Base-by-base conservation (phyloP, 75 land plant genomes). In the Pinus taeda region DNA sequence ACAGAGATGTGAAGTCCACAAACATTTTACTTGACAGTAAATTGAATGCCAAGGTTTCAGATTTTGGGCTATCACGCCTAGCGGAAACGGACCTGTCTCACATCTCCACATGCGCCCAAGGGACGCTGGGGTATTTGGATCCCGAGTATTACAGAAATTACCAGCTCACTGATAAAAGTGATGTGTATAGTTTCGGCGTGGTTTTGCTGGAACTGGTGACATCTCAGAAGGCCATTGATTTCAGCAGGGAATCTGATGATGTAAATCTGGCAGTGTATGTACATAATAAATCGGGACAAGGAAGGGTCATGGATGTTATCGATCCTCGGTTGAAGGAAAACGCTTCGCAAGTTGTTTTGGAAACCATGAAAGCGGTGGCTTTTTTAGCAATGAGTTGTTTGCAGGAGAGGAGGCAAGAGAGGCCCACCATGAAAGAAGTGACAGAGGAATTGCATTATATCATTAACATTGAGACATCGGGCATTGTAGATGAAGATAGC, bases 361-460 rank as follows among this genome's bases (percentile, higher is more conserved):
- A 89, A 8, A 85, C 84, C 6, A 83, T 89, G 79, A 89, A 83
- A 64, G 90, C 83, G 5, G 57, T 85, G 71, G 79, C 71, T 6
- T 81, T 85, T 74, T 57, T 89, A 56, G 90, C 88, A 3, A 6
- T 85, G 39, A 78, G 82, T 9, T 92, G 94, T 72, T 65, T 90
- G 71, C 85, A 88, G 39, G 78, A 83, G 55, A 67, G 76, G 53
- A 76, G 85, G 62, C 88, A 92, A 53, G 87, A 84, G 45, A 56
- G 94, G 73, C 94, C 94, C 33, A 75, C 86, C 17, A 92, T 92
- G 92, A 87, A 81, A 57, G 90, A 92, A 60, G 85, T 92, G 2
- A 59, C 79, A 2, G 88, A 86, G 70, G 93, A 91, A 80, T 71
- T 91, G 71, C 84, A 87, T 39, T 85, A 88, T 21, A 81, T 88